Conservation (phyloP, 2,329 filamentous ascomycete species). For the Fonsecaea nubica region DNA sequence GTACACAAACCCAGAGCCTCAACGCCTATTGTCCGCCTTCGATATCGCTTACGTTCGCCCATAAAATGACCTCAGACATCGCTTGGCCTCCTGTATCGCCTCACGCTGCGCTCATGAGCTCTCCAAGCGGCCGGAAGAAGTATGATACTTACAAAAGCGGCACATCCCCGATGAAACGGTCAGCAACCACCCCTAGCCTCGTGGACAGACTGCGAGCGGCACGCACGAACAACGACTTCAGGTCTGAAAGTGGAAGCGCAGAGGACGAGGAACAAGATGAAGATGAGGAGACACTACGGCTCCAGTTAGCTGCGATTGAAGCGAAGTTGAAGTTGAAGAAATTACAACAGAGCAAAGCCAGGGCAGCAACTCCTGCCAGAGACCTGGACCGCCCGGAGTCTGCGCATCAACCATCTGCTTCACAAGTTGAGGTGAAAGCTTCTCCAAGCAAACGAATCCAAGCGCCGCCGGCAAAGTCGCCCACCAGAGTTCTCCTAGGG, state of each 20-base stretch:
- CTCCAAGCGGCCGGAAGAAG: conserved; percentile 79
- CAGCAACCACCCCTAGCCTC: conserved; percentile 51
- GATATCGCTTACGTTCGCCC: not conserved
- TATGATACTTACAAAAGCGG: conserved; percentile 73
- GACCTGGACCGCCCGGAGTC: conserved; percentile 20
- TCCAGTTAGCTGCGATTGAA: conserved; percentile 88
- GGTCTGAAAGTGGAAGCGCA: conserved; percentile 47
- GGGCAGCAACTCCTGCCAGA: conserved; percentile 47
- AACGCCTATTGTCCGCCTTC: not conserved
- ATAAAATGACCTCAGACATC: conserved; percentile 30
- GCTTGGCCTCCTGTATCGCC: conserved; percentile 70
- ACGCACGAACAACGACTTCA: conserved; percentile 31
- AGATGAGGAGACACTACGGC: conserved; percentile 85
- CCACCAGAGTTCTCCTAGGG: conserved; percentile 78
- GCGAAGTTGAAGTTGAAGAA: conserved; percentile 86
- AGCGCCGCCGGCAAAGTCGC: conserved; percentile 69
- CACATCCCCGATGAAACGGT: conserved; percentile 67
- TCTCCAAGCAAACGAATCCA: conserved; percentile 66
- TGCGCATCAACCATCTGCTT: conserved; percentile 40
- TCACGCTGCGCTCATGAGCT: conserved; percentile 67
- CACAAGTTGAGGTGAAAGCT: conserved; percentile 74
- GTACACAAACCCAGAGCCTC: conserved; percentile 3
- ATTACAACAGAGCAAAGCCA: conserved; percentile 69
- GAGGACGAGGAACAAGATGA: conserved; percentile 74
- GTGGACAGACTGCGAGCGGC: conserved; percentile 45